Conservation (phyloP, 768 basidiomycete genomes). For the Lactarius psammicola region DNA sequence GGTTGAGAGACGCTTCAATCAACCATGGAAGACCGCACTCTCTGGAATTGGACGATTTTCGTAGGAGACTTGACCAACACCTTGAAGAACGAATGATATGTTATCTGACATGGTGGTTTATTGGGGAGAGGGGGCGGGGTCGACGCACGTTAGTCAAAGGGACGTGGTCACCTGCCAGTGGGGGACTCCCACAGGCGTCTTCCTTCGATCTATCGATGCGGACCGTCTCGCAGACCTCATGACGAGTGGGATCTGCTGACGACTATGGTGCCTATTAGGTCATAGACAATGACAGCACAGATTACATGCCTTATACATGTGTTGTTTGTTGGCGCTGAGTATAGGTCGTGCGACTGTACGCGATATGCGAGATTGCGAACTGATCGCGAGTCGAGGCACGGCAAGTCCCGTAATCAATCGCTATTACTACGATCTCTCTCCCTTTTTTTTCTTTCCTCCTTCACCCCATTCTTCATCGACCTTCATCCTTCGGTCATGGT, state of each 20-base stretch:
- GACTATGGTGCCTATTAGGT: not conserved
- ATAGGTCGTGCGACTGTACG: not conserved
- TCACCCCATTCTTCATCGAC: not conserved
- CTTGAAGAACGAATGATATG: constrained; percentile 73
- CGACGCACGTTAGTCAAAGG: not conserved
- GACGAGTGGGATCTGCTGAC: not conserved
- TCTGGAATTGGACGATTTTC: constrained; percentile 76
- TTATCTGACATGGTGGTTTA: constrained; percentile 61
- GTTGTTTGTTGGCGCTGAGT: not conserved
- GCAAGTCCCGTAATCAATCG: constrained; percentile 18
- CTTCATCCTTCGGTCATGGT: constrained; percentile 53
- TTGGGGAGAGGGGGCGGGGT: constrained; percentile 12
- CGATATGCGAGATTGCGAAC: not conserved
- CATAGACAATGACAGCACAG: not conserved
- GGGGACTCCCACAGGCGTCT: not conserved
- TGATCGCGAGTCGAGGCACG: constrained; percentile 15
- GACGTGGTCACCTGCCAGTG: not conserved
- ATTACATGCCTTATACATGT: not conserved
- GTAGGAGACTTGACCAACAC: constrained; percentile 64
- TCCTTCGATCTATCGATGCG: not conserved
- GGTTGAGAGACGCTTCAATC: constrained; percentile 9
- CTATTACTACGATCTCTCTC: constrained; percentile 23
- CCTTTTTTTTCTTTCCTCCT: constrained; percentile 27
- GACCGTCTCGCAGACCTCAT: not conserved
- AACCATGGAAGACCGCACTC: constrained; percentile 41